Percentiles rank a stretch among this genome's conserved stretches.
Conservation (phyloP, 371 early-diverging fungal genomes). For the Nematocida homosporus region DNA sequence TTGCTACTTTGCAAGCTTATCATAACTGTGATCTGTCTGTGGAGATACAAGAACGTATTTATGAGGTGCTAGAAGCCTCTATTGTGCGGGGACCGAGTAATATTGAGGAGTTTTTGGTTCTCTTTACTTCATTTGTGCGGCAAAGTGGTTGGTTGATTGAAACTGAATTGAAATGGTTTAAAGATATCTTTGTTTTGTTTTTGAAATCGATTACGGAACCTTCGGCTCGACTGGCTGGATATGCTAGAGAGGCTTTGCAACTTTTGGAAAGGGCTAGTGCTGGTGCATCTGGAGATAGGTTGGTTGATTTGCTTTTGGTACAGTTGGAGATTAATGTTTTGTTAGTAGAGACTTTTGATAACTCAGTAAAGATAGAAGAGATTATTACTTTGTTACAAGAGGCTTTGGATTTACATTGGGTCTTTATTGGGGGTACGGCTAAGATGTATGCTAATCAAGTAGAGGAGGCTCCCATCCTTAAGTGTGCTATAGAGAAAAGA, state of each 20-base stretch:
- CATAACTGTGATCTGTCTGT: too few species aligned
- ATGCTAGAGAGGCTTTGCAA: background rate
- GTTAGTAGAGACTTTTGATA: constrained; percentile 1
- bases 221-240: constrained; percentile 2
- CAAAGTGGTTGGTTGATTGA: background rate
- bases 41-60: background rate
- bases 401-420: constrained; percentile 9
- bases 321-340: constrained; percentile 12
- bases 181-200: background rate
- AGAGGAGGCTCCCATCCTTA: constrained; percentile 11
- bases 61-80: background rate
- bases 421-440: constrained; percentile 19
- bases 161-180: background rate
- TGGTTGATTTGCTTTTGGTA: constrained; percentile 6
- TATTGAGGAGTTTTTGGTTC: background rate
- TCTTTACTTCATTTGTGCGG: background rate
- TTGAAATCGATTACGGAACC: background rate
- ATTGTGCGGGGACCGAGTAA: background rate
- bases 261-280: background rate
- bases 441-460: background rate
- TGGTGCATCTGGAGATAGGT: background rate
- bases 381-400: constrained; percentile 1
- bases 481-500: background rate
- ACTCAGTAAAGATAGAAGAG: background rate
- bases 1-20: too few species aligned